Base-by-base conservation (phyloP, 2,329 filamentous ascomycete genomes). In the Pseudogymnoascus sp. region DNA sequence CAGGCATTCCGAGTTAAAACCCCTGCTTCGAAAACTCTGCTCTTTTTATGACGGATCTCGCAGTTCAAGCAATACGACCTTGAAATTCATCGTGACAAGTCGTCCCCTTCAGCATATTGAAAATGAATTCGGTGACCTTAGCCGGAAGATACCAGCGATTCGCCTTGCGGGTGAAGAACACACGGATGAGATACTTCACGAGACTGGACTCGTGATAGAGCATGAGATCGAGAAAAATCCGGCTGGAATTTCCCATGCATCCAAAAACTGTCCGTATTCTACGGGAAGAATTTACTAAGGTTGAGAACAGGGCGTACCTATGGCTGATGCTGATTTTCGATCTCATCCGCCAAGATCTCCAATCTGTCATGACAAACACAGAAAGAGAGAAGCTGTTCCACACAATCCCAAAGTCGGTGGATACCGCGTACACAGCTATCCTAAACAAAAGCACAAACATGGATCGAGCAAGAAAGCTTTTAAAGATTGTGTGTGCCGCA, bases 81-180 rank as follows among this genome's bases (percentile, higher is more conserved):
- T 77, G 4, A 77, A 72, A 44, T 74, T 71, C 63, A 67, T 77
- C 7, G 59, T 77, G 3, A 77, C 75, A 0, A 72, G 72, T 62
- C 72, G 75, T 0, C 74, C 75, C 3, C 75, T 76, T 64, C 47
- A 70, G 0, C 59, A 71, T 1, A 73, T 76, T 21, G 33, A 71
- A 16, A 63, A 47, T 0, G 28, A 67, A 28, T 75, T 77, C 18
- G 21, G 61, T 1, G 31, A 7, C 6, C 56, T 74, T 0, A 50
- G 66, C 0, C 11, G 66, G 0, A 28, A 10, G 0, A 72, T 74
- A 33, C 71, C 72, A 6, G 64, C 68, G 25, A 72, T 77, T 56
- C 72, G 62, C 10, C 73, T 78, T 63, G 69, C 67, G 28, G 76
- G 75, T 33, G 75, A 77, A 23, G 70, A 74, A 18, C 66, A 76